Evolutionary conservation across 2,329 filamentous ascomycete species (phyloP), one percentile per base, ranked within the genome.

Genomic region (Alternaria sp.): DNA sequence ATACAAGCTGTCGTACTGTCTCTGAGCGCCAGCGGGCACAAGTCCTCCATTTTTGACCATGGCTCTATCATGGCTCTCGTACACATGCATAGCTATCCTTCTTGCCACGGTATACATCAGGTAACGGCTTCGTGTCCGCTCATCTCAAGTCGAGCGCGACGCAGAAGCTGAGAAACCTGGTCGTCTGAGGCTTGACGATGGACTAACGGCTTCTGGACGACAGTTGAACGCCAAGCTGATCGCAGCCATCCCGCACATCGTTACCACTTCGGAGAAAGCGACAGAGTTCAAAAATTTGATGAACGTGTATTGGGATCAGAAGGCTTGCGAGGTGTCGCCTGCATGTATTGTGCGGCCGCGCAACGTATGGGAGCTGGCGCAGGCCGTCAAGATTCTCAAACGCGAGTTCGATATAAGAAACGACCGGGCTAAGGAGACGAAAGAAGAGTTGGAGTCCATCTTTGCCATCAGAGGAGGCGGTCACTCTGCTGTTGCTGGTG

Each of bases 381-480:
- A 55, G 4, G 71, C 71, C 3, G 67, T 79, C 41, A 66, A 48
- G 18, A 67, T 78, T 32, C 41, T 78, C 8, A 77, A 72, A 56
- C 62, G 58, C 7, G 64, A 74, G 22, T 73, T 70, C 40, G 70
- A 75, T 22, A 72, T 78, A 3, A 77, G 53, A 2, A 46, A 48
- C 6, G 32, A 54, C 12, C 34, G 20, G 28, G 30, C 25, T 9
- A 46, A 41, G 18, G 28, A 32, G 1, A 36, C 32, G 11, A 12
- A 36, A 49, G 20, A 40, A 11, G 12, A 43, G 5, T 3, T n/a
- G 2, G 48, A 68, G 9, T 60, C 59, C 1, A 18, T 68, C 1
- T 72, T 72, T 41, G 87, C 86, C 20, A 80, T 88, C 71, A 81
- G 84, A 69, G 79, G 82, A 20, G 85, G 84, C 14, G 81, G 81